These are phyloP conservation scores for Hypoxylon sp. DNA, from an alignment of 2,329 filamentous ascomycete genomes.

Conservation along the genomic window DNA sequence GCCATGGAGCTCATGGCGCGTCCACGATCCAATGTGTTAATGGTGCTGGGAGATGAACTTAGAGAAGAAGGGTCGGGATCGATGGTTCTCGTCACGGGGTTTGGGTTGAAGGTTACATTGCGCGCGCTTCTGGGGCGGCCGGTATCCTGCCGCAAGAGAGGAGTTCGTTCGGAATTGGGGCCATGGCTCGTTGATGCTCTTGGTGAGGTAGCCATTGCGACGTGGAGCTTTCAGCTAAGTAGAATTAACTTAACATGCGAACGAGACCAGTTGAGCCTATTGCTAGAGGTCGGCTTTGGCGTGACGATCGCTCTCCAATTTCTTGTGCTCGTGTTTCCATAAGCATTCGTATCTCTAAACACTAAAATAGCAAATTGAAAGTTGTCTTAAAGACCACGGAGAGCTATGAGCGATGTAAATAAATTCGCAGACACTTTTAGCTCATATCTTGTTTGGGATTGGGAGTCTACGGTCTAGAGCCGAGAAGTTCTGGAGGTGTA, in stretches of 20 bases:
- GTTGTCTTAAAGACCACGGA: neutral
- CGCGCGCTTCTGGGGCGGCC: constrained; percentile 63
- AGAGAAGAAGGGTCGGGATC: constrained; percentile 60
- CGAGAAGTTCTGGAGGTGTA: constrained; percentile 19
- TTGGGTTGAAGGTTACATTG: constrained; percentile 82
- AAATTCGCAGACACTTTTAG: neutral
- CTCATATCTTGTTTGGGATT: neutral
- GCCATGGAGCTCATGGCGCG: constrained; percentile 50
- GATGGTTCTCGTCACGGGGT: constrained; percentile 72
- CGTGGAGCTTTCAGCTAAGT: neutral
- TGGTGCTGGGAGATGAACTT: constrained; percentile 50
- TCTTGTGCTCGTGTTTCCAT: constrained; percentile 40
- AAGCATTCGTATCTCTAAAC: neutral
- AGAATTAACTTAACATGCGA: constrained; percentile 7
- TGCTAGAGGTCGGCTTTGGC: neutral
- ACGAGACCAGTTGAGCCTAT: constrained; percentile 10
- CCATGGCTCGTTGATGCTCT: constrained; percentile 44
- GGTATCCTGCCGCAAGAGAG: constrained; percentile 50
- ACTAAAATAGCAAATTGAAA: neutral
- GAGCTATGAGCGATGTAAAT: neutral
- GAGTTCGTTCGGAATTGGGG: constrained; percentile 49
- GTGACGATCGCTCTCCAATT: constrained; percentile 15
- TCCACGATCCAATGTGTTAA: constrained; percentile 51
- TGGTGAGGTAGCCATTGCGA: constrained; percentile 45
- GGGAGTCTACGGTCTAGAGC: constrained; percentile 2